phyloP scores from a whole-genome alignment of 805 yeast species.

The Kodamaea leandrae region DNA sequence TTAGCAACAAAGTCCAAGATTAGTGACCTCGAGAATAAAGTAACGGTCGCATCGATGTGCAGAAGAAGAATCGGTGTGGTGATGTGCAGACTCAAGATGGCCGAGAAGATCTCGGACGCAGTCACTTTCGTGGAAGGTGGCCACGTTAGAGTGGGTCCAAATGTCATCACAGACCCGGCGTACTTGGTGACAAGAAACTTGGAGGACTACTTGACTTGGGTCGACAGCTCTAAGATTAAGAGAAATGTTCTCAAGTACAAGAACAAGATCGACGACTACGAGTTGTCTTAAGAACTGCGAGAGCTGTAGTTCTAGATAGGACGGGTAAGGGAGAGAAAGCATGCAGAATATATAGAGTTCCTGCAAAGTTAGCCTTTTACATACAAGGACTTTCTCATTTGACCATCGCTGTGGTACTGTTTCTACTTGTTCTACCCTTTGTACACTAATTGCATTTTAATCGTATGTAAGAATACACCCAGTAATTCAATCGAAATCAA shows the following conservation, averaged over 20 bases:
- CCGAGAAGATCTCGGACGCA: slow-evolving; percentile 84
- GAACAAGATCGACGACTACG: slow-evolving; percentile 65
- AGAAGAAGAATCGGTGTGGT: slow-evolving; percentile 91
- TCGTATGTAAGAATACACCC: background rate
- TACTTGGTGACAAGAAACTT: slow-evolving; percentile 86
- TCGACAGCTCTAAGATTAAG: slow-evolving; percentile 92
- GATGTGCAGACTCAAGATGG: slow-evolving; percentile 93
- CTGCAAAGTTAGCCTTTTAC: too few species aligned
- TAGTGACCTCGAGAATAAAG: slow-evolving; percentile 85
- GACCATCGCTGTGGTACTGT: too few species aligned
- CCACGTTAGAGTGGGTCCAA: slow-evolving; percentile 95
- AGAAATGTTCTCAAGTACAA: slow-evolving; percentile 83
- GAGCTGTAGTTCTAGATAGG: too few species aligned
- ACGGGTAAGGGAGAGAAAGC: too few species aligned
- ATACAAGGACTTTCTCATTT: too few species aligned
- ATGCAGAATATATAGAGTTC: too few species aligned
- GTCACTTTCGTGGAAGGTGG: slow-evolving; percentile 94
- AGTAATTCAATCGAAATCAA: too few species aligned
- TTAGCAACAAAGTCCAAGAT: slow-evolving; percentile 85
- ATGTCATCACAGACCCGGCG: slow-evolving; percentile 93
- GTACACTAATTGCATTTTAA: background rate
- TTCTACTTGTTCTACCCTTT: background rate
- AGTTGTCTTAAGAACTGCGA: slow-evolving; percentile 37
- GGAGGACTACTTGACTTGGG: slow-evolving; percentile 98
- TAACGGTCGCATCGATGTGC: slow-evolving; percentile 89